A percentile compares a stretch with the other conserved stretches of the same genome.
These are phyloP conservation scores for Tulasnella sp. DNA, from an alignment of 768 basidiomycete species.

Conservation along the genomic window DNA sequence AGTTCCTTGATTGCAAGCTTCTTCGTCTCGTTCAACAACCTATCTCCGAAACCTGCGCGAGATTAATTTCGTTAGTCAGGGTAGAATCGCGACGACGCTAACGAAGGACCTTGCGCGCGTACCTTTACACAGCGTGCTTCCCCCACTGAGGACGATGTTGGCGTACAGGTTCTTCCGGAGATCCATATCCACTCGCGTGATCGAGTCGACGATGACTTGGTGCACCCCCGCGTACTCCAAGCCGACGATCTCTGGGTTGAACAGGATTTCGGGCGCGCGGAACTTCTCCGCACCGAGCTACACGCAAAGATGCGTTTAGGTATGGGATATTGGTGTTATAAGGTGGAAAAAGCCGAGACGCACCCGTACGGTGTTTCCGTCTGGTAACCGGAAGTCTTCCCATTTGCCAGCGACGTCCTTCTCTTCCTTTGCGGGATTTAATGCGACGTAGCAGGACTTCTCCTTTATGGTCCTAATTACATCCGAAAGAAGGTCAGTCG, in stretches of 20 bases:
- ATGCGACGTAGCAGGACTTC: constrained; percentile 91
- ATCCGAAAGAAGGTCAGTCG: background rate
- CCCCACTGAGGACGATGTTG: constrained; percentile 93
- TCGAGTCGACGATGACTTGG: constrained; percentile 97
- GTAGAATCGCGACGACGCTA: background rate
- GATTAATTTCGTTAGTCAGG: background rate
- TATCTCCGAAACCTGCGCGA: constrained; percentile 78
- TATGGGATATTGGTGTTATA: constrained; percentile 1
- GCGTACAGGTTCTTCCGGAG: constrained; percentile 90
- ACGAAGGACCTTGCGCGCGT: constrained; percentile 14
- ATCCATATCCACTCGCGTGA: constrained; percentile 92
- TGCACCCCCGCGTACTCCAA: constrained; percentile 96
- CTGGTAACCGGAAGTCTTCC: constrained; percentile 89
- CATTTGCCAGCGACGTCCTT: constrained; percentile 36
- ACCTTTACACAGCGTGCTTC: constrained; percentile 94
- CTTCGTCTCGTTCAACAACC: constrained; percentile 92
- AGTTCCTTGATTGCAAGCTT: constrained; percentile 89
- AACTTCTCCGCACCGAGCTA: constrained; percentile 93
- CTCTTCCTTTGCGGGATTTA: constrained; percentile 84
- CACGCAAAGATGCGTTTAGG: constrained; percentile 10
- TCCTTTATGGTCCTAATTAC: constrained; percentile 69
- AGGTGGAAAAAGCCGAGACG: constrained; percentile 18
- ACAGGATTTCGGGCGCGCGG: constrained; percentile 93
- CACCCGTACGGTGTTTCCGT: constrained; percentile 88
- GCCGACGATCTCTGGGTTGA: constrained; percentile 94